These are phyloP conservation scores for Gamarada debralockiae DNA, from an alignment of 495 filamentous ascomycete species.

Conservation along the genomic window DNA sequence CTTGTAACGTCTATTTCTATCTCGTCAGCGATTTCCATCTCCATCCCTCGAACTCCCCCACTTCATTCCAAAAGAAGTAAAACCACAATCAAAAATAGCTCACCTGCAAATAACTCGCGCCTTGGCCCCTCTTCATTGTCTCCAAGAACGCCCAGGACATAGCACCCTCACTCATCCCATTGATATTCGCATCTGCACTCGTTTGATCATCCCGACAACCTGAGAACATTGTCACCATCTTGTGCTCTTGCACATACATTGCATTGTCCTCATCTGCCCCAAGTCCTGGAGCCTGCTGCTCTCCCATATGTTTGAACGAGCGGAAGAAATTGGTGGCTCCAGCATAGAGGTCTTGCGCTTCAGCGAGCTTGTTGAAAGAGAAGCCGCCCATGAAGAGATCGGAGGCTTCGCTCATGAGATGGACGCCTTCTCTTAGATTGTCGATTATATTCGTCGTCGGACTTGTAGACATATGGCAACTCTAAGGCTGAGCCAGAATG, in stretches of 20 bases:
- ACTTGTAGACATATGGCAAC: slow-evolving; percentile 52
- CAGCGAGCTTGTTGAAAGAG: slow-evolving; percentile 39
- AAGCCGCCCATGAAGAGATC: slow-evolving; percentile 50
- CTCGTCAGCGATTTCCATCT: too few relatives aligned
- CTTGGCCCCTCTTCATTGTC: slow-evolving; percentile 41
- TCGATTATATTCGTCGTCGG: slow-evolving; percentile 50
- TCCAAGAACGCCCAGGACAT: slow-evolving; percentile 56
- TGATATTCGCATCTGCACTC: slow-evolving; percentile 52
- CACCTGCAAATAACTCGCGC: slow-evolving; percentile 50
- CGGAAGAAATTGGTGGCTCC: slow-evolving; percentile 53
- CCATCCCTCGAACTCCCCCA: too few relatives aligned
- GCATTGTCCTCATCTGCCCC: slow-evolving; percentile 40
- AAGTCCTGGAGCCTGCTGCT: slow-evolving; percentile 42
- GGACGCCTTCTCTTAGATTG: slow-evolving; percentile 47
- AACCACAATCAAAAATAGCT: slow-evolving; percentile 1
- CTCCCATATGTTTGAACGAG: slow-evolving; percentile 41
- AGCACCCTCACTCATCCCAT: slow-evolving; percentile 42
- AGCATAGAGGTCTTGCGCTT: slow-evolving; percentile 49
- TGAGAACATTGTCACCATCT: slow-evolving; percentile 55
- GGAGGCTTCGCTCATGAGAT: slow-evolving; percentile 42
- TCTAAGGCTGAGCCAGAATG: slow-evolving; percentile 58
- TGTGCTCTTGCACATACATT: slow-evolving; percentile 36
- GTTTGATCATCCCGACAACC: slow-evolving; percentile 59
- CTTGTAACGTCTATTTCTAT: slow-evolving; percentile 35
- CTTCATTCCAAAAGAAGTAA: too few relatives aligned